These are phyloP conservation scores for Paecilomyces fulvus DNA, from an alignment of 2,329 filamentous ascomycete genomes.

Conservation along the genomic window DNA sequence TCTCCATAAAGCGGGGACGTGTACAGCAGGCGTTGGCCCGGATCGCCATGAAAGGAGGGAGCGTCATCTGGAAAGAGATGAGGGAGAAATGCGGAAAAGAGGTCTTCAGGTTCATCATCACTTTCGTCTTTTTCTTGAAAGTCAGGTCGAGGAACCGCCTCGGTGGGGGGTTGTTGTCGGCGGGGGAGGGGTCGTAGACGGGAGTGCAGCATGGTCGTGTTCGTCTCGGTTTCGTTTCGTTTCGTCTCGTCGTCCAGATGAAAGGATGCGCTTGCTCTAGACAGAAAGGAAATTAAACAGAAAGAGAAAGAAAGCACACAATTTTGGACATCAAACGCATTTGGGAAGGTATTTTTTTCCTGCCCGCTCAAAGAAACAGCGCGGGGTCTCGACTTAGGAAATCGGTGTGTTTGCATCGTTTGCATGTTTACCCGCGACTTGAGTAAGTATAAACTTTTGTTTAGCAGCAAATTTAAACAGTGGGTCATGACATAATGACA, in stretches of 20 bases:
- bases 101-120: conserved; percentile 38
- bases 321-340: too few relatives aligned
- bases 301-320: neutral
- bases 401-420: too few relatives aligned
- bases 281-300: neutral
- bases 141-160: conserved; percentile 10
- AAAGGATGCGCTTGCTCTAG: neutral
- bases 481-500: too few relatives aligned
- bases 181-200: conserved; percentile 23
- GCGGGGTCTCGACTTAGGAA: too few relatives aligned
- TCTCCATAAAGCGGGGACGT: conserved; percentile 32
- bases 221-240: neutral
- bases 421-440: too few relatives aligned
- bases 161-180: conserved; percentile 6
- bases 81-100: conserved; percentile 46
- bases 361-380: too few relatives aligned
- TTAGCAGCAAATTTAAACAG: too few relatives aligned
- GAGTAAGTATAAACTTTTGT: too few relatives aligned
- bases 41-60: conserved; percentile 46
- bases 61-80: conserved; percentile 50
- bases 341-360: too few relatives aligned
- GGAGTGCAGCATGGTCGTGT: conserved; percentile 19
- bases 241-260: neutral
- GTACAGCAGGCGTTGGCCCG: conserved; percentile 45
- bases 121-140: conserved; percentile 10